These are phyloP conservation scores for Aspergillus fumigatiaffinis DNA, from an alignment of 2,329 filamentous ascomycete species.

Conservation along the genomic window DNA sequence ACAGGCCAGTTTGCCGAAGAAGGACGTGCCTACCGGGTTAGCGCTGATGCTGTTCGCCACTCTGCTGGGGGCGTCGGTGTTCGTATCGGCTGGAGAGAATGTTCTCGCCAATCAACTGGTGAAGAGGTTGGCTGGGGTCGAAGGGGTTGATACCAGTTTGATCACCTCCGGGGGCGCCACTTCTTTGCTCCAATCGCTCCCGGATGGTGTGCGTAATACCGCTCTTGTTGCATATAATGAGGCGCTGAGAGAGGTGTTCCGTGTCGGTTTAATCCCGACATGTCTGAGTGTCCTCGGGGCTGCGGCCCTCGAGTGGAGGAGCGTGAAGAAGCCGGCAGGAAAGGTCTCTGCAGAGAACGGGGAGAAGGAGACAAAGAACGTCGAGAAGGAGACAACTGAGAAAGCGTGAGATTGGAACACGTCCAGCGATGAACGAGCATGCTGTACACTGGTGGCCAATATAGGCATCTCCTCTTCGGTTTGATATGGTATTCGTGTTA, in stretches of 20 bases:
- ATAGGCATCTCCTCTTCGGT: no score
- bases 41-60: constrained; percentile 34
- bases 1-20: constrained; percentile 30
- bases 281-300: constrained; percentile 11
- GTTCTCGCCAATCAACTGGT: constrained; percentile 4
- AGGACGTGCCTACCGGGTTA: constrained; percentile 33
- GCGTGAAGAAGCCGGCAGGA: constrained; percentile 3
- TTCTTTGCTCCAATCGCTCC: background rate
- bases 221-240: constrained; percentile 3
- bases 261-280: constrained; percentile 10
- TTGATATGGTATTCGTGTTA: no score
- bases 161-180: constrained; percentile 1
- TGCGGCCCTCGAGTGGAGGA: constrained; percentile 16
- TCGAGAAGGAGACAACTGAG: no score
- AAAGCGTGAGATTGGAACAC: no score
- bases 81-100: constrained; percentile 22
- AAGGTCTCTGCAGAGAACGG: background rate
- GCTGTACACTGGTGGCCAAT: no score
- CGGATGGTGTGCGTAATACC: background rate
- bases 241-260: constrained; percentile 5
- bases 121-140: background rate
- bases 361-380: no score
- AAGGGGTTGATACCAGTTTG: constrained; percentile 2
- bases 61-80: constrained; percentile 35
- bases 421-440: no score